Evolutionary conservation across 108 stramenopile genomes (phyloP).

Genomic region (Heterococcus sp.): DNA sequence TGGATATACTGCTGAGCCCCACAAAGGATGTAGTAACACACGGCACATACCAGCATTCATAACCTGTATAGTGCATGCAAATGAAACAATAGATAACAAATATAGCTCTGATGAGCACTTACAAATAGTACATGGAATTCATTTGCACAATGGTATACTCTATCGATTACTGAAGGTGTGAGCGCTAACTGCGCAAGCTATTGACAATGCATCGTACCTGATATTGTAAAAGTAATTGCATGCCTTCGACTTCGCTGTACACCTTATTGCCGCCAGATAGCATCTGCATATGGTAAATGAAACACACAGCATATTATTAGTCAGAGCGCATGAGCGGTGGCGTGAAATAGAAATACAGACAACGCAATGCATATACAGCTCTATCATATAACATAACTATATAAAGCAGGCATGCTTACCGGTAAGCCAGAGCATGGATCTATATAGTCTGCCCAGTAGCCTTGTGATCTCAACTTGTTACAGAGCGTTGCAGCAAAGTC

Average conservation of each 20-base stretch:
- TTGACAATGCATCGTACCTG: slow-evolving; percentile 8
- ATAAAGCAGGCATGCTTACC: slow-evolving; percentile 65
- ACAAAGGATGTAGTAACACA: slow-evolving; percentile 86
- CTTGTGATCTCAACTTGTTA: slow-evolving; percentile 9
- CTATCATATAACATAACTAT: no score
- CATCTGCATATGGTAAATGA: slow-evolving; percentile 18
- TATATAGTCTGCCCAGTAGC: slow-evolving; percentile 76
- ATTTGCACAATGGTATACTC: not conserved
- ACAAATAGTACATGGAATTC: slow-evolving; percentile 8
- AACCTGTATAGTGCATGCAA: slow-evolving; percentile 54
- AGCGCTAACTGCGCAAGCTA: not conserved
- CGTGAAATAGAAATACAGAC: no score
- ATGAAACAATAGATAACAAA: not conserved
- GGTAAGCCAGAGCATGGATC: slow-evolving; percentile 96
- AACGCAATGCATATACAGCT: no score
- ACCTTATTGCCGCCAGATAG: slow-evolving; percentile 63
- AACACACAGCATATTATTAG: no score
- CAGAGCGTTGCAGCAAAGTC: slow-evolving; percentile 29
- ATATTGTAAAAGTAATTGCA: slow-evolving; percentile 81
- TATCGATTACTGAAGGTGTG: not conserved
- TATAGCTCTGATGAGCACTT: not conserved
- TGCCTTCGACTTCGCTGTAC: slow-evolving; percentile 88
- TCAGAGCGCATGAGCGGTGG: no score
- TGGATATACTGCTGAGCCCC: slow-evolving; percentile 91
- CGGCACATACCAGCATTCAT: slow-evolving; percentile 94